Evolutionary conservation across 2,329 filamentous ascomycete species (phyloP), one percentile per base, ranked within the genome.

Genomic region (Coccinonectria pachysandricola): DNA sequence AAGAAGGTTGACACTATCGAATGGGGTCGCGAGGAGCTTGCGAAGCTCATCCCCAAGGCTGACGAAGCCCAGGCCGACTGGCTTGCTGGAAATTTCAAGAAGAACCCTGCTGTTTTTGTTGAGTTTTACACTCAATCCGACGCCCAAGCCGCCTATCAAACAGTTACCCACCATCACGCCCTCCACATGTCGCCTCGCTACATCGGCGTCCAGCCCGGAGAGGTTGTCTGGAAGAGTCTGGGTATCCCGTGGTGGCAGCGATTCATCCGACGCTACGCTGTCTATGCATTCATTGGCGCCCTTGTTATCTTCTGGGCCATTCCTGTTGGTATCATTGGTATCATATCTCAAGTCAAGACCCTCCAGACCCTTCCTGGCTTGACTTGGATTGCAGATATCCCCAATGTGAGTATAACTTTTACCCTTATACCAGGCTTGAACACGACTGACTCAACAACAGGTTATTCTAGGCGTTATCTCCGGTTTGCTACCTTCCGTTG

Each of bases 181-280:
- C 62, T 88, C 21, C 81, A 86, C 53, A 86, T 94, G 79, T 72
- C 79, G 12, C 85, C 86, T 24, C 77, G 85, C 15, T 85, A 78
- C 46, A 87, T 88, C 30, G 86, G 85, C 23, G 65, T 95, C 27
- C 72, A 71, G 27, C 88, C 88, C 0, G 62, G 64, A 5, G 87
- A 96, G 46, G 64, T 96, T 26, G 75, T 95, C 38, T 98, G 91
- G 91, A 67, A 68, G 24, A 92, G 87, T 35, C 60, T 96, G 26
- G 52, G 58, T 9, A 62, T 69, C 30, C 54, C 57, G 28, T 83
- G 83, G 84, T 79, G 79, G 72, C 75, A 87, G 54, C 62, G 78
- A 27, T 66, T 92, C 39, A 52, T 88, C 42, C 75, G 82, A 34
- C 65, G 75, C 46, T 68, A 77, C 42, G 55, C 62, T 21, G 69